Percentiles rank a stretch among this genome's conserved stretches.
These are phyloP conservation scores for Amanita jacksonii DNA, from an alignment of 768 basidiomycete species.

Conservation along the genomic window DNA sequence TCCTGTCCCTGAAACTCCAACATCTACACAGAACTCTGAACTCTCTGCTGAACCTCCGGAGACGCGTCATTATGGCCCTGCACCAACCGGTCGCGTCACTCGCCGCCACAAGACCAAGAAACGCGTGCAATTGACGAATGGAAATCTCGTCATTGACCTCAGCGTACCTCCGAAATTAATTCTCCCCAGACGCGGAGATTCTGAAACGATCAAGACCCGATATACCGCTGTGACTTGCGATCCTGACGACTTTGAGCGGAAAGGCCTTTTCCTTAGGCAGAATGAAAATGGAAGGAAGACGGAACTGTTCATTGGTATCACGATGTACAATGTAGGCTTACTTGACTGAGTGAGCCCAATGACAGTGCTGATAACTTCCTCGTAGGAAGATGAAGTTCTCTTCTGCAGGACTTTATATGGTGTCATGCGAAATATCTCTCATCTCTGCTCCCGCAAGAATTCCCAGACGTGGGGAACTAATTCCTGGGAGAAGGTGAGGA, in stretches of 20 bases:
- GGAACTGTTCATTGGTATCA: slow-evolving; percentile 90
- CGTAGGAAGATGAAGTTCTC: slow-evolving; percentile 77
- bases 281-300: slow-evolving; percentile 72
- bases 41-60: slow-evolving; percentile 43
- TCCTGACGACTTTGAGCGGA: slow-evolving; percentile 83
- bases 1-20: slow-evolving; percentile 32
- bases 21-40: slow-evolving; percentile 24
- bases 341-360: neutral
- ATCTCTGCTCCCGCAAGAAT: slow-evolving; percentile 76
- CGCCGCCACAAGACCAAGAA: slow-evolving; percentile 72
- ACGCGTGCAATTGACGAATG: slow-evolving; percentile 75
- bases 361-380: neutral
- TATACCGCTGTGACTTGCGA: slow-evolving; percentile 92
- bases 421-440: slow-evolving; percentile 82
- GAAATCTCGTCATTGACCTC: slow-evolving; percentile 81
- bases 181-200: slow-evolving; percentile 57
- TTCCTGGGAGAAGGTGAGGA: slow-evolving; percentile 86
- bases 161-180: slow-evolving; percentile 80
- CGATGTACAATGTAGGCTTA: slow-evolving; percentile 81
- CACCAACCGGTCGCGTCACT: slow-evolving; percentile 68
- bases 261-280: slow-evolving; percentile 80
- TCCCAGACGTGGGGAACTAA: slow-evolving; percentile 95
- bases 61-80: slow-evolving; percentile 83
- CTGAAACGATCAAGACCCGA: slow-evolving; percentile 64
- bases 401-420: slow-evolving; percentile 93